These are phyloP conservation scores for Elongisporangium anandrum DNA, from an alignment of 352 stramenopile species.

Conservation along the genomic window DNA sequence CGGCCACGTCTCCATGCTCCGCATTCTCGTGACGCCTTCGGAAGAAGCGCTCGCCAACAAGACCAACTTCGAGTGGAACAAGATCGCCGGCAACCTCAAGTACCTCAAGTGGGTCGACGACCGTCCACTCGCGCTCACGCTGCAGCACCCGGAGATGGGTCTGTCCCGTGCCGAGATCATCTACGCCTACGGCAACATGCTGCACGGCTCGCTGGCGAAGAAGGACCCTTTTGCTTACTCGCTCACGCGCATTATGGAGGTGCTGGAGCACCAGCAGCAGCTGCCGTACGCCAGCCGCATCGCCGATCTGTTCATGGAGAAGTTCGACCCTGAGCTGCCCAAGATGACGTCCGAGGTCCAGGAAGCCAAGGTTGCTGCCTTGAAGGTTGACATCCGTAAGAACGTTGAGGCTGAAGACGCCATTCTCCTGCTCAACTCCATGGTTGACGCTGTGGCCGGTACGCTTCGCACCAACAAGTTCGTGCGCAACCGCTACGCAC, in stretches of 20 bases:
- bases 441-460: constrained; percentile 69
- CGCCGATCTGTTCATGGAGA: constrained; percentile 94
- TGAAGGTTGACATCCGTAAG: constrained; percentile 73
- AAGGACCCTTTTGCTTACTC: constrained; percentile 93
- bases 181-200: constrained; percentile 92
- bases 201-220: constrained; percentile 94
- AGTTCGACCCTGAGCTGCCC: constrained; percentile 58
- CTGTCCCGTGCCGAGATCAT: constrained; percentile 93
- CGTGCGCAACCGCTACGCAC: constrained; percentile 73
- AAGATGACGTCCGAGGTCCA: constrained; percentile 43
- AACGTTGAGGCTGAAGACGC: constrained; percentile 72
- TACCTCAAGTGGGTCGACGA: constrained; percentile 86
- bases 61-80: constrained; percentile 71
- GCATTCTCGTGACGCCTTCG: constrained; percentile 74
- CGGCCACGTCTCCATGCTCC: constrained; percentile 72
- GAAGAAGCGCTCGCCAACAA: constrained; percentile 39
- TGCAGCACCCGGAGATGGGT: constrained; percentile 88
- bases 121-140: constrained; percentile 67
- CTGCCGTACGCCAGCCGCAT: constrained; percentile 89
- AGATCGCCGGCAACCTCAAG: constrained; percentile 87
- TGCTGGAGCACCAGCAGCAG: constrained; percentile 89
- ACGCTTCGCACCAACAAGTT: constrained; percentile 85
- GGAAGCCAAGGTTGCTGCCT: constrained; percentile 31
- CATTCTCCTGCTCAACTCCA: constrained; percentile 72
- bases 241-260: constrained; percentile 92